These are phyloP conservation scores for Aspergillus bridgeri DNA, from an alignment of 495 filamentous ascomycete genomes.

Conservation along the genomic window DNA sequence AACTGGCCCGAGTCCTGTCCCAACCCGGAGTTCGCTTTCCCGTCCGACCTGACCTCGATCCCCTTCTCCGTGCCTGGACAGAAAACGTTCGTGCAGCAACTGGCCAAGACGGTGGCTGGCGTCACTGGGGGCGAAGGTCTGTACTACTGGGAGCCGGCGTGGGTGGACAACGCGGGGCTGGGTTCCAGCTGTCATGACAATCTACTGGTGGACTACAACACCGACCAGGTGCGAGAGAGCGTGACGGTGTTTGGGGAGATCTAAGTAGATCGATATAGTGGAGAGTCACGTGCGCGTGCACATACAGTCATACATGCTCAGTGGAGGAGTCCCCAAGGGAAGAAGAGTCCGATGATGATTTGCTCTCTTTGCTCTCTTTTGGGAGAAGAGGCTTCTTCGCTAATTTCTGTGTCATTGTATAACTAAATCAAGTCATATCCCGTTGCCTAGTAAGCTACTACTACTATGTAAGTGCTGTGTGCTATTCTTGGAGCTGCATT, in stretches of 20 bases:
- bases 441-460: no score
- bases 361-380: no score
- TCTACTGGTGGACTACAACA: slow-evolving; percentile 38
- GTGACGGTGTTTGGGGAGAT: slow-evolving; percentile 30
- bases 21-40: slow-evolving; percentile 52
- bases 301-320: no score
- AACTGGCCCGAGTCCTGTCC: slow-evolving; percentile 65
- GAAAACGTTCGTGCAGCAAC: slow-evolving; percentile 49
- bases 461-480: no score
- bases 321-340: no score
- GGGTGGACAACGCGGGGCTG: slow-evolving; percentile 60
- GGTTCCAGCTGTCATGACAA: slow-evolving; percentile 53
- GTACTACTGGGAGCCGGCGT: slow-evolving; percentile 72
- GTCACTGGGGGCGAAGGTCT: slow-evolving; percentile 50
- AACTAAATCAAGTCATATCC: no score
- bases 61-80: slow-evolving; percentile 61
- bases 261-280: slow-evolving; percentile 10
- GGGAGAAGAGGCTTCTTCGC: no score
- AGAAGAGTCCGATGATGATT: no score
- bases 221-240: slow-evolving; percentile 30
- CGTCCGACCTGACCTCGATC: slow-evolving; percentile 52
- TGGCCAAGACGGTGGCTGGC: slow-evolving; percentile 51
- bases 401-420: no score
- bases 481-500: no score
- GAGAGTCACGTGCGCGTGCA: not conserved